These are phyloP conservation scores for Monosporascus cannonballus DNA, from an alignment of 2,329 filamentous ascomycete genomes.

Conservation along the genomic window DNA sequence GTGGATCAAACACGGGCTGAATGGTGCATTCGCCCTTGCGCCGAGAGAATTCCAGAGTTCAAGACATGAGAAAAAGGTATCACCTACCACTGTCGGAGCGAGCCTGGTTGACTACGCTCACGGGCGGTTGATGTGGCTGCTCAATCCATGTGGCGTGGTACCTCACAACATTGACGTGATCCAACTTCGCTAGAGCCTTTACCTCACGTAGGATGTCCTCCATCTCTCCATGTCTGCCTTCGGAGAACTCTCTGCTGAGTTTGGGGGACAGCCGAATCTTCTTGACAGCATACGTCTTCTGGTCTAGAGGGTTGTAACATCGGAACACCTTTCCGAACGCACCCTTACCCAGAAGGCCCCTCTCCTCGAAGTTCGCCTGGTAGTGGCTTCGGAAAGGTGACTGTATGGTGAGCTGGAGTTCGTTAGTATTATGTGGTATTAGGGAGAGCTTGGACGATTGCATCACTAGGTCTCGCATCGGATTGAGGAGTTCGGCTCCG, in stretches of 20 bases:
- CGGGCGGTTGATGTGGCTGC: slow-evolving; percentile 13
- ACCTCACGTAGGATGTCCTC: slow-evolving; percentile 25
- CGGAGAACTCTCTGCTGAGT: slow-evolving; percentile 20
- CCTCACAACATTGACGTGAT: slow-evolving; percentile 27
- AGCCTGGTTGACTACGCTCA: slow-evolving; percentile 24
- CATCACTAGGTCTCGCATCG: slow-evolving; percentile 17
- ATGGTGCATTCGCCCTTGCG: neutral
- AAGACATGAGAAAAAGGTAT: slow-evolving; percentile 32
- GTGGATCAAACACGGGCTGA: too few species aligned
- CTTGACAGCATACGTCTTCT: slow-evolving; percentile 26
- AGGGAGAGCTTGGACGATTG: slow-evolving; percentile 16
- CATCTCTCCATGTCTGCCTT: slow-evolving; percentile 23
- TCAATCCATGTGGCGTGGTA: slow-evolving; percentile 28
- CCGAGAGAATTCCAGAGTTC: too few species aligned
- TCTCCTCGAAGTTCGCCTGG: slow-evolving; percentile 21
- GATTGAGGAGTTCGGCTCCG: slow-evolving; percentile 10
- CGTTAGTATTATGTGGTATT: slow-evolving; percentile 15
- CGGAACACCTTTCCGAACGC: slow-evolving; percentile 27
- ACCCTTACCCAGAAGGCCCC: slow-evolving; percentile 24
- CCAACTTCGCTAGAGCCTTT: slow-evolving; percentile 24
- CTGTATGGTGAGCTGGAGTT: slow-evolving; percentile 16
- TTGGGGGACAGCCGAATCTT: slow-evolving; percentile 23
- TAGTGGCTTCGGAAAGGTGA: slow-evolving; percentile 20
- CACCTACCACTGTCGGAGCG: slow-evolving; percentile 30
- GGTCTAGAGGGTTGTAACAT: slow-evolving; percentile 23